Evolutionary conservation across 148 eudicot genomes (phyloP), one percentile per base, ranked within the genome.

Genomic region (Persicaria maculosa): DNA sequence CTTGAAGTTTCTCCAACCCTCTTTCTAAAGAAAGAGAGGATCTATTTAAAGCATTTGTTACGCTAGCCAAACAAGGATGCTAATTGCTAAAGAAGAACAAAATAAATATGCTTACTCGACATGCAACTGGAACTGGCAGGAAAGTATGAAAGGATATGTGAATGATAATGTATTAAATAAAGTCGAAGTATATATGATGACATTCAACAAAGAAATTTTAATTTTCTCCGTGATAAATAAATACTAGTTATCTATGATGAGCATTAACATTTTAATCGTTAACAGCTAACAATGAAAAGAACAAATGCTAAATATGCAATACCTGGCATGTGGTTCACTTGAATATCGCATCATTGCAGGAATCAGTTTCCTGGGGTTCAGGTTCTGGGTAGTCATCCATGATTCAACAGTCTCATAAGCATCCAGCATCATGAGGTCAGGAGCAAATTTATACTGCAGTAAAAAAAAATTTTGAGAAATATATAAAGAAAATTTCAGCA

Each of bases 271-370:
- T 65, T 64, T 64, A 12, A 40, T 14, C 1, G 4, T 22, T 14
- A 43, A 6, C 46, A 36, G 8, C 7, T 36, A 64, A 12, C 9
- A 36, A 7, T 40, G 69, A 15, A 43, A 15, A 65, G 17, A 74
- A 44, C 48, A 7, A 40, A 70, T 12, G 44, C 31, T 75, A 44
- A 62, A 57, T 31, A 78, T 68, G 75, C 43, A 67, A 80, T 89
- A 95, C 99, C 91, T 92, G 75, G 99, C 93, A 86, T 95, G 99
- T 22, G 99, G 96, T 83, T 95, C 99, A 76, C 90, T 88, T 78
- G 97, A 92, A 85, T 95, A 95, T 44, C 97, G 92, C 99, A 95
- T 89, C 99, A 95, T 92, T 67, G 99, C 99, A 79, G 97, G 97
- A 84, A 95, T 90, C 77, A 95, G 79, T 83, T 90, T 95, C 81